Base-by-base conservation (phyloP, 2,329 filamentous ascomycete genomes). In the Fusarium liriodendri region DNA sequence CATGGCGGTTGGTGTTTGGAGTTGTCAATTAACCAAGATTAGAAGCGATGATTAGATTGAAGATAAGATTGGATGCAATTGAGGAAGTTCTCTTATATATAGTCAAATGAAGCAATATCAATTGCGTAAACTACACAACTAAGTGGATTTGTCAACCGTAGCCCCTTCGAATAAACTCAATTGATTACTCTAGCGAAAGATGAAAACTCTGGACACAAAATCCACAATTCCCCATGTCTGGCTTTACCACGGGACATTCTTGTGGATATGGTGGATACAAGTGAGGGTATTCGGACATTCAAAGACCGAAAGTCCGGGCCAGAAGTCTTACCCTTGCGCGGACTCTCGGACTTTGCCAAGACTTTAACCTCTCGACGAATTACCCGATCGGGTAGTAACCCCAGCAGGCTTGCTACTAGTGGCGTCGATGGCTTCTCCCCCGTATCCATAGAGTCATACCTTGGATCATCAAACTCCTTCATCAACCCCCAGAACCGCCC, bases 231-330 rank as follows among this genome's bases (percentile, higher is more conserved):
- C 67, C 64, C 68, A 69, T 69, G 40, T 20, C 54, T n/a, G 16
- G 33, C 25, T 47, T 14, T 13, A 20, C 33, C 33, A 37, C 35
- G 22, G 20, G 40, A 45, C 40, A 27, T 38, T 27, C 45, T 42
- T 62, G 73, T 73, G 73, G 71, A 78, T 66, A 59, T 62, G 29
- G 42, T 73, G 66, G 64, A 64, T 66, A 57, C 61, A 37, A 57
- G 16, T 69, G 72, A 77, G 60, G 72, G 42, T 50, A 69, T 77
- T 77, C 76, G 76, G 76, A 76, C 47, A 61, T 29, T 69, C 25
- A 74, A 52, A 47, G 38, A 33, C 76, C 76, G 76, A 76, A 42
- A 9, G 3, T 66, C 72, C 74, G 42, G 25, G 54, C 16, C 8
- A 29, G 38, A 38, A 25, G 29, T 4, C 27, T 6, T 6, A 20